Percentiles rank a stretch among this genome's conserved stretches.
Evolutionary conservation across 306 rosid genomes (phyloP).

Genomic region (Cucurbita moschata): DNA sequence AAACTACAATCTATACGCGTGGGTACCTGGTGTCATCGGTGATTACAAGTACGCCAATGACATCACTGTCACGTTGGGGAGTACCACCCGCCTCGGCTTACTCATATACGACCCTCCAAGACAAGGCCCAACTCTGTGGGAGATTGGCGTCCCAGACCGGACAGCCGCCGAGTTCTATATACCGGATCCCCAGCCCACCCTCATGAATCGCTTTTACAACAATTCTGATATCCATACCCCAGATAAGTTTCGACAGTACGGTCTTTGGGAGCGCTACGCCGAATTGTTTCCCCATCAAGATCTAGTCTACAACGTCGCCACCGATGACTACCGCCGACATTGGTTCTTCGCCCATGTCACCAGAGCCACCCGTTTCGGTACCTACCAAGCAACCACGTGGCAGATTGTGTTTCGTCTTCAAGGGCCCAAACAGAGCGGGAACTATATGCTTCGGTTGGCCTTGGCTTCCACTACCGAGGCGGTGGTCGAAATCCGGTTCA

Average conservation of each 20-base stretch:
- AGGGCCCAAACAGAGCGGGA: conserved; percentile 1
- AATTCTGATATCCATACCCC: background rate
- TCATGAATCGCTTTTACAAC: conserved; percentile 15
- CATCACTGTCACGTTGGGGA: conserved; percentile 30
- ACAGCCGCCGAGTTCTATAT: conserved; percentile 35
- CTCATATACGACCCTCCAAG: conserved; percentile 38
- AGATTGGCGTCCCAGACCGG: conserved; percentile 60
- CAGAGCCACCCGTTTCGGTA: conserved; percentile 9
- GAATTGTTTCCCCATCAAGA: conserved; percentile 32
- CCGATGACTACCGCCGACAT: conserved; percentile 11
- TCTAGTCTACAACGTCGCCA: conserved; percentile 29
- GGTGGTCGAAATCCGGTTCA: background rate
- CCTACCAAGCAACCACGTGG: conserved; percentile 38
- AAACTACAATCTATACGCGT: conserved; percentile 41
- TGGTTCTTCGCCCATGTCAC: conserved; percentile 63
- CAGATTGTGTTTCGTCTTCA: conserved; percentile 28
- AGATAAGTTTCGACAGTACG: conserved; percentile 52
- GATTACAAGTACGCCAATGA: conserved; percentile 28
- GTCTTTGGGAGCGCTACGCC: conserved; percentile 46
- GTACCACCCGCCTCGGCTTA: background rate
- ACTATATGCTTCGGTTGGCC: conserved; percentile 45
- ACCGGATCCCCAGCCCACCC: conserved; percentile 31
- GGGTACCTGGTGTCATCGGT: conserved; percentile 57
- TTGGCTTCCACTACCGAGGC: conserved; percentile 26
- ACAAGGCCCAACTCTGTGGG: conserved; percentile 48